phyloP scores from a whole-genome alignment of 345 rosid genomes.

The Lagerstroemia speciosa region DNA sequence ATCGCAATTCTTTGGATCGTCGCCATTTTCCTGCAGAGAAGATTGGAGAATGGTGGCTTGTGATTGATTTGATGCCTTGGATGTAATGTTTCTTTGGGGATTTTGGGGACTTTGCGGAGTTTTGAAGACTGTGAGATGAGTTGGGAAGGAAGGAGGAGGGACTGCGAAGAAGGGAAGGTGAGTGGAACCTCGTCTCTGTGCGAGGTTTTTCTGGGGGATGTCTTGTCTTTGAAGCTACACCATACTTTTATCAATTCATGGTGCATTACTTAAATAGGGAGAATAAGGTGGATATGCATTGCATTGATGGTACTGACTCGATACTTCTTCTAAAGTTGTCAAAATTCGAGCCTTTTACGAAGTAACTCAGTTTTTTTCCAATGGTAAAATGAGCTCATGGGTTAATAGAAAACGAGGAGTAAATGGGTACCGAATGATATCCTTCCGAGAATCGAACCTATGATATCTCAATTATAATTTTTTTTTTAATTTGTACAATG shows the following conservation, averaged over 20 bases:
- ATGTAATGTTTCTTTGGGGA: background rate
- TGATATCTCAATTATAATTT: too few species aligned
- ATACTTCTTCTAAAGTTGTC: too few species aligned
- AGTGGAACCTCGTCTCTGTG: background rate
- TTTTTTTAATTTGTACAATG: too few species aligned
- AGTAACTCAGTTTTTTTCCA: too few species aligned
- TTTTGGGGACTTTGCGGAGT: background rate
- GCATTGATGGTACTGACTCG: too few species aligned
- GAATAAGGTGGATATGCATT: background rate
- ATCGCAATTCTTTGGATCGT: background rate
- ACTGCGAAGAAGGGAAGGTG: background rate
- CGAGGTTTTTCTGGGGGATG: background rate
- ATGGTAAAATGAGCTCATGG: too few species aligned
- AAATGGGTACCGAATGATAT: too few species aligned
- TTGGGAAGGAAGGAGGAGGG: background rate
- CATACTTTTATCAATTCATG: background rate
- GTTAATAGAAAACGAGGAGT: too few species aligned
- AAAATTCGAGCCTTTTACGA: too few species aligned
- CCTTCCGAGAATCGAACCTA: too few species aligned
- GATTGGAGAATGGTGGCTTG: background rate
- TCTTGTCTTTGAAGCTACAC: constrained; percentile 7
- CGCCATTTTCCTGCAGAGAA: background rate
- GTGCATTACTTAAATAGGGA: background rate
- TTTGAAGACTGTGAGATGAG: background rate
- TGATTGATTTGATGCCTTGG: background rate